These are phyloP conservation scores for Aspergillus leporis DNA, from an alignment of 495 filamentous ascomycete genomes.

Conservation along the genomic window DNA sequence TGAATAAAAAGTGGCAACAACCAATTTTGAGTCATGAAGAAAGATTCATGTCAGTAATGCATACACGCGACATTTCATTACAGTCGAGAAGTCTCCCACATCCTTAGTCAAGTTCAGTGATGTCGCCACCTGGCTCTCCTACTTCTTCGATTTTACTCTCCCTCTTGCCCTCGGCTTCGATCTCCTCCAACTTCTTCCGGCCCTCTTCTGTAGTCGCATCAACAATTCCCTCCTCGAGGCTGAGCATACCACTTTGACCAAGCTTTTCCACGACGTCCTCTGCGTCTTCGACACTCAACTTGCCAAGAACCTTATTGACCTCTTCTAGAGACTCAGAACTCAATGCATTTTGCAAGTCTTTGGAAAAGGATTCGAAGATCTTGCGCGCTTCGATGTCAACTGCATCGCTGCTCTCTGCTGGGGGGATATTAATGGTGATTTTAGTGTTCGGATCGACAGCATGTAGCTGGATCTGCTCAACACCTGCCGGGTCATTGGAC, in stretches of 20 bases:
- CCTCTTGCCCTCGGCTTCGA: slow-evolving; percentile 62
- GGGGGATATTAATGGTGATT: slow-evolving; percentile 82
- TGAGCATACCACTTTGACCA: slow-evolving; percentile 86
- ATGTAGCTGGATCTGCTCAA: slow-evolving; percentile 98
- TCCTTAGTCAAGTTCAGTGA: slow-evolving; percentile 44
- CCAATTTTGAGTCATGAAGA: background rate
- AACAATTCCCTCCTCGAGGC: slow-evolving; percentile 87
- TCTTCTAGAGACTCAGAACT: slow-evolving; percentile 84
- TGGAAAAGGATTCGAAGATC: slow-evolving; percentile 82
- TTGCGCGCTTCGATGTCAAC: slow-evolving; percentile 64
- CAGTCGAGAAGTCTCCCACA: slow-evolving; percentile 3
- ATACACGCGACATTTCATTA: slow-evolving; percentile 10
- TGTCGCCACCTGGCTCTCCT: slow-evolving; percentile 43
- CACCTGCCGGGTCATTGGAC: slow-evolving; percentile 64
- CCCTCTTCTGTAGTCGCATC: slow-evolving; percentile 96
- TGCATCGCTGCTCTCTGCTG: slow-evolving; percentile 60
- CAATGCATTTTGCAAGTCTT: slow-evolving; percentile 76
- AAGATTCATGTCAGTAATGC: slow-evolving; percentile 3
- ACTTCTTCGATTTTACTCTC: slow-evolving; percentile 30
- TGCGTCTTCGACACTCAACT: slow-evolving; percentile 90
- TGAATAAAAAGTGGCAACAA: background rate
- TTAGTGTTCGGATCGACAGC: slow-evolving; percentile 91
- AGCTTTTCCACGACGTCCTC: slow-evolving; percentile 86
- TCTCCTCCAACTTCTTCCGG: slow-evolving; percentile 68
- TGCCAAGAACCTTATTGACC: slow-evolving; percentile 93